Evolutionary conservation across 2,329 filamentous ascomycete genomes (phyloP).

Genomic region (Coleophoma crateriformis): DNA sequence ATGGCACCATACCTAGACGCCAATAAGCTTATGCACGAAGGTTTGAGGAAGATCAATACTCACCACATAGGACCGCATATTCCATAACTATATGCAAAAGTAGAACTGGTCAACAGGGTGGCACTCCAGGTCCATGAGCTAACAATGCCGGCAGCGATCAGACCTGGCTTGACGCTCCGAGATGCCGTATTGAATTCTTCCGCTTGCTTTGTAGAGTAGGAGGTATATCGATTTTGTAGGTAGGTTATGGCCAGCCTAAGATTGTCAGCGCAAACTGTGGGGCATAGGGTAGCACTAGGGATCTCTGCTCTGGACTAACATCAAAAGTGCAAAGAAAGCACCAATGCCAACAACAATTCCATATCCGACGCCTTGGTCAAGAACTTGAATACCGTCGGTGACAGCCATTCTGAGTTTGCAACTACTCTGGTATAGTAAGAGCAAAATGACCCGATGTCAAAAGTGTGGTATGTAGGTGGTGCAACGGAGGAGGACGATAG

Average conservation of each 20-base stretch:
- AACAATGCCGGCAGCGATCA: slow-evolving; percentile 24
- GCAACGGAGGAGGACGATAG: background rate
- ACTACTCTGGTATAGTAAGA: background rate
- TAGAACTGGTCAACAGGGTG: slow-evolving; percentile 35
- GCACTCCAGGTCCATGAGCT: slow-evolving; percentile 44
- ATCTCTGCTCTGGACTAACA: slow-evolving; percentile 18
- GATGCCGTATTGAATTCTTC: slow-evolving; percentile 25
- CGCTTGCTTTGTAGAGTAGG: slow-evolving; percentile 33
- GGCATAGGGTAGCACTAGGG: background rate
- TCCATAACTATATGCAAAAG: slow-evolving; percentile 35
- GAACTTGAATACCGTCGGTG: slow-evolving; percentile 15
- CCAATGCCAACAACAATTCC: slow-evolving; percentile 43
- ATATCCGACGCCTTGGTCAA: slow-evolving; percentile 36
- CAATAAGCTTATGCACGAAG: no score
- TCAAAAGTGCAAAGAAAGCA: slow-evolving; percentile 34
- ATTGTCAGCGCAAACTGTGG: background rate
- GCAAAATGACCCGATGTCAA: background rate
- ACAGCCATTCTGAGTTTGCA: background rate
- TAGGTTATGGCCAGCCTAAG: slow-evolving; percentile 29
- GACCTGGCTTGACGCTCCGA: slow-evolving; percentile 10
- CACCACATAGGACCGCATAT: slow-evolving; percentile 34
- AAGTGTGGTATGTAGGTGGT: background rate
- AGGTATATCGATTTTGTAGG: slow-evolving; percentile 33
- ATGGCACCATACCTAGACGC: slow-evolving; percentile 27
- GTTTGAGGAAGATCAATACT: background rate